phyloP scores from a whole-genome alignment of 108 stramenopile genomes.

The Fragilariopsis cylindrus region DNA sequence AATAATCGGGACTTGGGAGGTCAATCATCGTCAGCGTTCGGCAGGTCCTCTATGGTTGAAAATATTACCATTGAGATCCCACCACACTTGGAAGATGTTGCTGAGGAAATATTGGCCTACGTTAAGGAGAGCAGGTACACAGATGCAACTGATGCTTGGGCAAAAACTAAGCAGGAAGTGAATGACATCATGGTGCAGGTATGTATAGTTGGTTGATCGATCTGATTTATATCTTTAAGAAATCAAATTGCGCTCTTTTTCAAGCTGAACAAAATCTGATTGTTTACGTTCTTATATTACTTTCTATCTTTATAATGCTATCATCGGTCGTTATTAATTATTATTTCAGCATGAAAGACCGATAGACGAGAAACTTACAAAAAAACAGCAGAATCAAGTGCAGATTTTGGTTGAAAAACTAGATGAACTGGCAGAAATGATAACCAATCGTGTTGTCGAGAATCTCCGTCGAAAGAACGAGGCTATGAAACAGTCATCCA shows the following conservation, averaged over 20 bases:
- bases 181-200: constrained; percentile 57
- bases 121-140: constrained; percentile 82
- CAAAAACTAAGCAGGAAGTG: constrained; percentile 76
- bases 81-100: constrained; percentile 67
- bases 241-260: background rate
- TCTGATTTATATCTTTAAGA: background rate
- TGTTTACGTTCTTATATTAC: constrained; percentile 1
- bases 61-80: constrained; percentile 69
- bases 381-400: constrained; percentile 55
- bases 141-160: constrained; percentile 76
- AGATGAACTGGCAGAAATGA: constrained; percentile 56
- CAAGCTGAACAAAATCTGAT: background rate
- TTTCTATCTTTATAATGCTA: background rate
- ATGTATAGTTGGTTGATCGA: constrained; percentile 5
- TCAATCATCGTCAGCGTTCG: constrained; percentile 5
- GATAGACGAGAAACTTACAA: constrained; percentile 54
- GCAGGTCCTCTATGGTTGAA: constrained; percentile 10
- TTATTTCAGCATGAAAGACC: constrained; percentile 36
- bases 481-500: constrained; percentile 75
- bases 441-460: constrained; percentile 74
- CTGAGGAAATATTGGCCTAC: constrained; percentile 77
- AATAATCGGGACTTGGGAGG: constrained; percentile 18
- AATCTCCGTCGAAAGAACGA: constrained; percentile 82
- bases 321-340: background rate
- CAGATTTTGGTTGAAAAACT: constrained; percentile 46